Conservation (phyloP, 1,139 yeast species). For the Suhomyces taliae region DNA sequence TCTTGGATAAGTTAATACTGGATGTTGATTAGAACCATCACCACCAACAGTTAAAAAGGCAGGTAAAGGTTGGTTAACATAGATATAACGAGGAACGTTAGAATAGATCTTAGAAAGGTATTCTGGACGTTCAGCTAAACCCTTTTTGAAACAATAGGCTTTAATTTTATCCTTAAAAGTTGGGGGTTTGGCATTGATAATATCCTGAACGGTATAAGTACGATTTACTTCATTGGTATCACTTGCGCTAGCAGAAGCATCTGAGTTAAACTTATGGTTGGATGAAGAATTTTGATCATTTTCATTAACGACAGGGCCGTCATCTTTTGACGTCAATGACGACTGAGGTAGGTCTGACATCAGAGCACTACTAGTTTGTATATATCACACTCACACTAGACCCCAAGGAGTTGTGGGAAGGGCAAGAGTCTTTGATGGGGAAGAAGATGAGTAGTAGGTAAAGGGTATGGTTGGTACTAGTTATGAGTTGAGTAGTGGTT, state of each 20-base stretch:
- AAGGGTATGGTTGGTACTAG: neutral
- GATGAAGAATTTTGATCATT: conserved; percentile 5
- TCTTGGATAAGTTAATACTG: conserved; percentile 62
- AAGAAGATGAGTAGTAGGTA: neutral
- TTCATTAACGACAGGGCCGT: neutral
- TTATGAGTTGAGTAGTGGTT: neutral
- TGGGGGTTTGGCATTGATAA: conserved; percentile 33
- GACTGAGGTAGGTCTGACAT: conserved; percentile 8
- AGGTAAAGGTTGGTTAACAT: conserved; percentile 40
- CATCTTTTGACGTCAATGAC: conserved; percentile 8
- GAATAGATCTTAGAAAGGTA: conserved; percentile 38
- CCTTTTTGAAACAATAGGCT: conserved; percentile 30
- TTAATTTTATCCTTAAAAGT: conserved; percentile 29
- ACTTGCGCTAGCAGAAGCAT: neutral
- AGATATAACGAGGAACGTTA: conserved; percentile 38
- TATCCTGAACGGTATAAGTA: conserved; percentile 19
- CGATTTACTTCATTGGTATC: conserved; percentile 2
- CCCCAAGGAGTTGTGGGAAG: too few relatives aligned
- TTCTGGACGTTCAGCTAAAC: conserved; percentile 34
- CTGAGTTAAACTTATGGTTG: conserved; percentile 2
- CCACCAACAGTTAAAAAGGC: conserved; percentile 20
- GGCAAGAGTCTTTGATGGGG: neutral
- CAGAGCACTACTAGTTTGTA: neutral
- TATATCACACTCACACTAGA: too few relatives aligned
- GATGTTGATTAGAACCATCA: conserved; percentile 26